Conservation (phyloP, 176 grass and related monocot genomes). For the Lolium perenne region DNA sequence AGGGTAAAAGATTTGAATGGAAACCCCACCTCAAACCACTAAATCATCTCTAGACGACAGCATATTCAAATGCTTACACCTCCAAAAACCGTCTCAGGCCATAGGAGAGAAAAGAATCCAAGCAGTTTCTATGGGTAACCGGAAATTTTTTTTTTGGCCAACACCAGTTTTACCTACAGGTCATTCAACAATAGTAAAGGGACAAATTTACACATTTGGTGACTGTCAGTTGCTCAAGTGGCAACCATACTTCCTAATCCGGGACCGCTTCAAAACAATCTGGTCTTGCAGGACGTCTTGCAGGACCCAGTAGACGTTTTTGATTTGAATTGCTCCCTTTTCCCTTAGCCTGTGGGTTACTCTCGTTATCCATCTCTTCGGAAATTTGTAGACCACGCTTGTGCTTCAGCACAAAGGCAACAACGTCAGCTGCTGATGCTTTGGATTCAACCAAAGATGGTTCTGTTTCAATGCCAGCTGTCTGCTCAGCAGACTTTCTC, state of each 20-base stretch:
- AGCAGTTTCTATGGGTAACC: no score
- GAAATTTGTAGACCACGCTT: slow-evolving; percentile 58
- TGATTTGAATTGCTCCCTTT: slow-evolving; percentile 58
- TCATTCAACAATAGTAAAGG: slow-evolving; percentile 9
- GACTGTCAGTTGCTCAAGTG: slow-evolving; percentile 58
- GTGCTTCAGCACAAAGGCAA: slow-evolving; percentile 90
- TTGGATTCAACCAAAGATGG: slow-evolving; percentile 62
- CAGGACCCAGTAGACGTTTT: slow-evolving; percentile 61
- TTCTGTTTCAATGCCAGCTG: slow-evolving; percentile 40
- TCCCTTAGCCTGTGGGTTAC: slow-evolving; percentile 25
- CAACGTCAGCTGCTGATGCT: slow-evolving; percentile 81
- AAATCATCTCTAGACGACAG: no score
- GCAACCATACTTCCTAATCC: slow-evolving; percentile 85
- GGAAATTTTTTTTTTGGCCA: no score
- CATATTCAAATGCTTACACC: no score
- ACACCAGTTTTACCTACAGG: no score
- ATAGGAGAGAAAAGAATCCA: no score
- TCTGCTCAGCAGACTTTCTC: slow-evolving; percentile 52
- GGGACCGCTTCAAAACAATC: slow-evolving; percentile 60
- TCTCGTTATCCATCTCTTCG: slow-evolving; percentile 54
- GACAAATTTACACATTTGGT: not conserved
- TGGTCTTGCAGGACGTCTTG: slow-evolving; percentile 64
- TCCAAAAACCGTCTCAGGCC: no score
- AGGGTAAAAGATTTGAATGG: no score
- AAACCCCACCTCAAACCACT: no score